Percentiles rank a stretch among this genome's conserved stretches.
phyloP scores from a whole-genome alignment of 1,284 basidiomycete genomes.

The Apiotrichum siamense region DNA sequence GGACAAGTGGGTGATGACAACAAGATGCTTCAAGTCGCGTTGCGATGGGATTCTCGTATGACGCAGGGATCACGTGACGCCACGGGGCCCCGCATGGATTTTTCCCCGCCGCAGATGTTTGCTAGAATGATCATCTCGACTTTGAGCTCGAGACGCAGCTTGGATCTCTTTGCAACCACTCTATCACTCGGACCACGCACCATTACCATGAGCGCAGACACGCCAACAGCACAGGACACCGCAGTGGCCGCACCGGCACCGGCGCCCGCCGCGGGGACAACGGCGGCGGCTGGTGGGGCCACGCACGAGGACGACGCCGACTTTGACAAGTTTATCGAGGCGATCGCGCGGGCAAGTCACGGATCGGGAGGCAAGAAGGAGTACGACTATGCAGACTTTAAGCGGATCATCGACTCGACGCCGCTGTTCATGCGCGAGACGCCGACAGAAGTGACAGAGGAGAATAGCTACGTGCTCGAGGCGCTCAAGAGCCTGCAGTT shows the following conservation, averaged over 20 bases:
- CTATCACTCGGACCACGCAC: not conserved
- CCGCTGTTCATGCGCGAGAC: slow-evolving; percentile 92
- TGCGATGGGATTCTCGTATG: too few relatives aligned
- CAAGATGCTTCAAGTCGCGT: not conserved
- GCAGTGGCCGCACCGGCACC: too few relatives aligned
- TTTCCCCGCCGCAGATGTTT: too few relatives aligned
- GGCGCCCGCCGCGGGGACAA: not conserved
- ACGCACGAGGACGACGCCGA: slow-evolving; percentile 10
- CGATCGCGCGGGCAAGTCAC: slow-evolving; percentile 15
- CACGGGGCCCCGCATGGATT: slow-evolving; percentile 6
- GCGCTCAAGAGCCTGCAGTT: slow-evolving; percentile 80
- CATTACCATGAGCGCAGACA: too few relatives aligned
- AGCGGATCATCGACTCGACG: slow-evolving; percentile 39
- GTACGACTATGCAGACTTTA: slow-evolving; percentile 32
- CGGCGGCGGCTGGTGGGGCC: not conserved
- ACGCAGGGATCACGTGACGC: slow-evolving; percentile 4
- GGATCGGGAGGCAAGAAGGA: slow-evolving; percentile 19
- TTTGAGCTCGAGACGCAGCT: too few relatives aligned
- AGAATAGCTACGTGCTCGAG: slow-evolving; percentile 62
- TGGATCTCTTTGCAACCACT: not conserved
- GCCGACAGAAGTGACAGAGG: slow-evolving; percentile 57
- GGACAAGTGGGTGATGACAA: not conserved
- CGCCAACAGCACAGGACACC: too few relatives aligned
- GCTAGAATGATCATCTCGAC: too few relatives aligned
- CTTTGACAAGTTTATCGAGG: slow-evolving; percentile 20